Conservation (phyloP, 805 yeast genomes). For the Ogataea glucozyma region DNA sequence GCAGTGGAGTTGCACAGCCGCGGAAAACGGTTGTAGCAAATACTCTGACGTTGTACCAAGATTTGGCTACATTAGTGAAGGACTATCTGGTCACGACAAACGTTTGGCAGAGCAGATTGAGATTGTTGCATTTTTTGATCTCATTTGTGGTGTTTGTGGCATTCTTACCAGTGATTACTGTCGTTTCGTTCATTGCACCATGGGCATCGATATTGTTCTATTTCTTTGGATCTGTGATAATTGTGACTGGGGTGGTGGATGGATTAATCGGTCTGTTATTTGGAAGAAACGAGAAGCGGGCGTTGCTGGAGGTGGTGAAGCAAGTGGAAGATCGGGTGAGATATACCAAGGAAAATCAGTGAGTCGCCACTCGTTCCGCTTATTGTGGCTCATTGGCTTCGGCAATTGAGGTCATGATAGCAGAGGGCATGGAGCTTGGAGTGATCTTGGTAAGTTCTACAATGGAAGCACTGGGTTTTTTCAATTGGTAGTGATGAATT, state of each 20-base stretch:
- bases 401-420: too few relatives aligned
- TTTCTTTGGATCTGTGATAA: constrained; percentile 53
- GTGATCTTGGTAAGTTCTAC: too few relatives aligned
- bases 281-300: constrained; percentile 78
- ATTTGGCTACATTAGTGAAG: constrained; percentile 47
- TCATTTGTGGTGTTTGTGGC: constrained; percentile 56
- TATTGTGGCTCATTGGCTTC: too few relatives aligned
- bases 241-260: constrained; percentile 67
- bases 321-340: constrained; percentile 51
- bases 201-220: constrained; percentile 73
- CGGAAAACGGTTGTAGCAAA: constrained; percentile 10
- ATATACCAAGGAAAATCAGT: too few relatives aligned
- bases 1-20: too few relatives aligned
- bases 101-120: constrained; percentile 61
- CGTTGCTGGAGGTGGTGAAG: constrained; percentile 68
- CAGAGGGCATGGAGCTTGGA: too few relatives aligned
- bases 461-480: too few relatives aligned
- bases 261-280: constrained; percentile 79
- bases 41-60: constrained; percentile 44
- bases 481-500: too few relatives aligned
- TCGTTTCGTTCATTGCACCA: constrained; percentile 52
- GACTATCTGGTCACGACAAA: constrained; percentile 52
- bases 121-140: constrained; percentile 61
- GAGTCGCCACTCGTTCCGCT: too few relatives aligned
- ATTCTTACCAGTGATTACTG: constrained; percentile 54